phyloP scores from a whole-genome alignment of 1,284 basidiomycete species.

The Cerioporus squamosus region DNA sequence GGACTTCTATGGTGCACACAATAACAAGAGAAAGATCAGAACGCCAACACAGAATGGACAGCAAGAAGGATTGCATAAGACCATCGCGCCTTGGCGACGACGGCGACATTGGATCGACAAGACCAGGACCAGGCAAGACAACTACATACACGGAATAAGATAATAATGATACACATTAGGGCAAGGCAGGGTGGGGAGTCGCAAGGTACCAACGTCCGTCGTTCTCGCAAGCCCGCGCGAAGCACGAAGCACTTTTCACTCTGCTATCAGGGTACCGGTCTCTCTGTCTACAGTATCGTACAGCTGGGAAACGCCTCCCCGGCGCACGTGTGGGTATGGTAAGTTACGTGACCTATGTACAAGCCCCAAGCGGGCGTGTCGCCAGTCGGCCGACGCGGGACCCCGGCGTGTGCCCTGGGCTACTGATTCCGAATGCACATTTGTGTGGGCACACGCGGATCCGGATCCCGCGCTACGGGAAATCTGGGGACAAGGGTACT shows the following conservation, averaged over 20 bases:
- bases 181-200: slow-evolving; percentile 1
- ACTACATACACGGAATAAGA: slow-evolving; percentile 7
- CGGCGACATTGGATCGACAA: background rate
- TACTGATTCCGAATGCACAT: too few species aligned
- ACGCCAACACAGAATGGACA: background rate
- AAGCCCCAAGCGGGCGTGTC: background rate
- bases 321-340: too few species aligned
- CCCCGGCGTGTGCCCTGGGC: background rate
- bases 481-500: too few species aligned
- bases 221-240: slow-evolving; percentile 4
- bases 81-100: background rate
- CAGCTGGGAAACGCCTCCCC: background rate
- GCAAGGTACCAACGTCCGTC: background rate
- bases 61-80: too few species aligned
- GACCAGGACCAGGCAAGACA: too few species aligned
- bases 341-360: slow-evolving; percentile 8
- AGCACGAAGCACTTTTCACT: slow-evolving; percentile 2
- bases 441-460: background rate
- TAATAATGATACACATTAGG: slow-evolving; percentile 19
- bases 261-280: background rate
- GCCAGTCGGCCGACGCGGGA: background rate
- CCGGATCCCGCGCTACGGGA: background rate
- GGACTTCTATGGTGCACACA: background rate
- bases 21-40: background rate
- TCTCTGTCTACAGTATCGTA: background rate